Base-by-base conservation (phyloP, 1,139 yeast genomes). In the Scheffersomyces quercinus region DNA sequence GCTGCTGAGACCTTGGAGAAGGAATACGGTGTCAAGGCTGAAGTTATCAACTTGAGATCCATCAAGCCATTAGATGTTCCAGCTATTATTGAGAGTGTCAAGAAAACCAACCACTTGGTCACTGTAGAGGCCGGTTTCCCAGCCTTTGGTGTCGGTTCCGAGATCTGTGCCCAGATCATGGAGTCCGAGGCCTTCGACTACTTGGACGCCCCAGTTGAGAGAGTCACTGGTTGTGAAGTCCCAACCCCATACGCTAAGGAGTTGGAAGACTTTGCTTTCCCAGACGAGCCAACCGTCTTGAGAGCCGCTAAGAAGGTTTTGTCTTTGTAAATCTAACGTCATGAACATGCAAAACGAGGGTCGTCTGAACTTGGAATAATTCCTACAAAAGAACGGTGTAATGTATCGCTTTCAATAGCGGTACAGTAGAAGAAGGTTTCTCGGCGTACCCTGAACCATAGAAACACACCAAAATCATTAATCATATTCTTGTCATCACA, bases 211-310 rank as follows among this genome's bases (percentile, higher is more conserved):
- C 99, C 99, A 57, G 93, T 93, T 56, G 96, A 87, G 75, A 89
- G 99, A 80, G 95, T 91, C 62, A 95, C 99, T 48, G 99, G 99
- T 70, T 95, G 98, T 65, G 99, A 95, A 75, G 97, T 91, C 32
- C 99, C 99, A 67, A 95, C 99, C 58, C 99, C 99, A 54, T 95
- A 95, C 68, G 97, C 97, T 58, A 82, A 84, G 71, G 95, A 87
- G 74, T 82, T 95, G 67, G 99, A 95, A 81, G 95, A 88, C 75
- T 88, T 93, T 67, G 97, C 99, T 46, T 93, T 95, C 96, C 99
- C 99, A 68, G 96, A 91, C 68, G 81, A 88, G 48, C 95, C 89
- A 64, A 82, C 90, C 55, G 87, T 95, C 59, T 80, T 88, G 66
- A 86, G 93, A 79, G 97, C 96, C 56, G 83, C 85, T 56, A 91